A percentile compares a stretch with the other conserved stretches of the same genome.
Conservation (phyloP, 371 early-diverging fungal species). For the Mucor saturninus region DNA sequence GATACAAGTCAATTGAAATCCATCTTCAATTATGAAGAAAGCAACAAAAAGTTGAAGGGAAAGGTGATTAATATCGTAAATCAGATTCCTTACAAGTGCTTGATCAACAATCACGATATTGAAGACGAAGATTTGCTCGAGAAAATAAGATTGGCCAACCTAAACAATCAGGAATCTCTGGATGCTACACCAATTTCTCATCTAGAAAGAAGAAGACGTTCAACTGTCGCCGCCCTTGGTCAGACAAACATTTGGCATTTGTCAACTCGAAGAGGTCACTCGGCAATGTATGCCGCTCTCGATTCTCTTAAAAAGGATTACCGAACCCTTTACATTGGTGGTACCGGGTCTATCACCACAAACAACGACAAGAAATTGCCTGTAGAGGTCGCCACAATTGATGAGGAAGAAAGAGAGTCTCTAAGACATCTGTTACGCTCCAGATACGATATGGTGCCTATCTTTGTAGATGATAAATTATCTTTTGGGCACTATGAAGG, state of each 20-base stretch:
- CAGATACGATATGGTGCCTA: constrained; percentile 69
- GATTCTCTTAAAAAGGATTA: constrained; percentile 54
- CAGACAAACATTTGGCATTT: constrained; percentile 43
- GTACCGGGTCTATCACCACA: constrained; percentile 62
- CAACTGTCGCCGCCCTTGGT: constrained; percentile 32
- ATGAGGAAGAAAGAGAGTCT: constrained; percentile 43
- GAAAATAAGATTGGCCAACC: not conserved
- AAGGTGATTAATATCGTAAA: constrained; percentile 62
- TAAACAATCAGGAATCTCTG: not conserved
- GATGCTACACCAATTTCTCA: constrained; percentile 38
- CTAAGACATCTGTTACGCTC: constrained; percentile 49
- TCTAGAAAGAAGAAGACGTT: constrained; percentile 37
- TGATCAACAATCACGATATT: constrained; percentile 13
- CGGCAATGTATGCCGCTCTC: constrained; percentile 84
- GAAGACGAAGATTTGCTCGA: not conserved
- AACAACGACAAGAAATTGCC: constrained; percentile 28
- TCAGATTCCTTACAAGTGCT: constrained; percentile 50
- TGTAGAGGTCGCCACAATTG: constrained; percentile 14
- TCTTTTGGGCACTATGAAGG: constrained; percentile 89
- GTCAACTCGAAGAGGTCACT: constrained; percentile 70
- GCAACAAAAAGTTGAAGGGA: constrained; percentile 27
- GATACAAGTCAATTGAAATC: constrained; percentile 14
- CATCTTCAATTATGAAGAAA: constrained; percentile 9
- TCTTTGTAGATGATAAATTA: constrained; percentile 76
- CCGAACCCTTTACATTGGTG: constrained; percentile 73